Base-by-base conservation (phyloP, 1,284 basidiomycete species). In the Polyporus tsugae region DNA sequence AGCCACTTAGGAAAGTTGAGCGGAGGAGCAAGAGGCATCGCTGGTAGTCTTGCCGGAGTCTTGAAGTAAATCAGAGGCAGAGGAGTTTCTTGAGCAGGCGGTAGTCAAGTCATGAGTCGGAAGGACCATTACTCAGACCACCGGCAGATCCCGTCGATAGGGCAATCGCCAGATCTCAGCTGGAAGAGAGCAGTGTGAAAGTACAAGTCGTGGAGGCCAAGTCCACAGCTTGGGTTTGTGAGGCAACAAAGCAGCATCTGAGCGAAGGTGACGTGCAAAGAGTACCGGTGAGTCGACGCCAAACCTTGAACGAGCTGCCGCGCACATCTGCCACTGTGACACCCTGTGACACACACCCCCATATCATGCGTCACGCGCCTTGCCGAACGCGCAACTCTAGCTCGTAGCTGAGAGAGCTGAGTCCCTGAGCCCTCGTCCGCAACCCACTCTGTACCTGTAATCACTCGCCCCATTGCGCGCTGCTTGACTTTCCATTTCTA, bases 1-100 rank as follows among this genome's bases (percentile, higher is more conserved):
- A 98, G 85, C 96, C 96, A 97, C 80, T 90, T 90, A 7, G 89
- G 88, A 74, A 97, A 91, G 82, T 96, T 95, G 75, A 97, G 85
- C 2, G 95, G 93, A 22, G 89, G 84, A 15, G 83, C 74, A 59
- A 95, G 82, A 72, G 87, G 86, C 91, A 91, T 92, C 0, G 44
- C 10, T 58, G n/a, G 11, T 10, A n/a, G 38, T 39, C 7, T 39
- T 42, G 22, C 10, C 9, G 4, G 49, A 22, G 49, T 36, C 53
- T 22, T 35, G 46, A 15, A 39, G 42, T 3, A 10, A 42, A 60
- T 38, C 1, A 42, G 39, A 42, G 7, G 11, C 13, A 25, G 35
- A 41, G 9, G 46, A 10, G 46, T 25, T 49, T 11, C 11, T 25
- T 35, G 33, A 17, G 46, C 33, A 22, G 39, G 3, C 10, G 3